These are phyloP conservation scores for Tuber calosporum DNA, from an alignment of 495 filamentous ascomycete genomes.

Conservation along the genomic window DNA sequence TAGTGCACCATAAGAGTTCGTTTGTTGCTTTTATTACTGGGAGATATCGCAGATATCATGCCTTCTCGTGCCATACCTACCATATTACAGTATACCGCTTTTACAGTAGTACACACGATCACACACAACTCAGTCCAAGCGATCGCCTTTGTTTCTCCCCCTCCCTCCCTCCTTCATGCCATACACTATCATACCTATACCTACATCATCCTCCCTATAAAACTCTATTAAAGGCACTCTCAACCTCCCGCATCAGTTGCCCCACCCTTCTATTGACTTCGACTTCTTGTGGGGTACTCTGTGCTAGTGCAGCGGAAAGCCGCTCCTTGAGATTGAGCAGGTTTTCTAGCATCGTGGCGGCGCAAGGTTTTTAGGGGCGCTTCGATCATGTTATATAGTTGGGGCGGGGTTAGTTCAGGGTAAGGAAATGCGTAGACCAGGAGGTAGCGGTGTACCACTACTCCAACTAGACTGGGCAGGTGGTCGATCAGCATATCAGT, in stretches of 20 bases:
- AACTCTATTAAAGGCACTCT: conserved; percentile 6
- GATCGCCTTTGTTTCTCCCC: background rate
- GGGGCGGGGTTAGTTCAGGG: no score
- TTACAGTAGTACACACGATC: background rate
- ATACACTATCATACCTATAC: background rate
- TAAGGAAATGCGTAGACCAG: no score
- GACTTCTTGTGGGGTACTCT: background rate
- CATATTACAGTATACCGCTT: background rate
- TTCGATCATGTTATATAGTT: no score
- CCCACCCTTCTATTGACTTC: conserved; percentile 12
- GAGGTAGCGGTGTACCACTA: no score
- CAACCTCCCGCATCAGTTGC: conserved; percentile 5
- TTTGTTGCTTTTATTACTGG: background rate
- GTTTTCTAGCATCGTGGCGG: no score
- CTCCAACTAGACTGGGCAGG: no score
- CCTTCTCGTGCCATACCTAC: no score
- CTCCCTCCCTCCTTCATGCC: background rate
- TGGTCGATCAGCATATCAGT: no score
- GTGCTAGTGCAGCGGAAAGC: background rate
- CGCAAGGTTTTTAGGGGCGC: no score
- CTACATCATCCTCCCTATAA: conserved; percentile 6
- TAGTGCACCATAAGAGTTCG: background rate
- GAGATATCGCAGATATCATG: background rate
- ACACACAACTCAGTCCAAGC: background rate
- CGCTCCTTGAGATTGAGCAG: conserved; percentile 10